Base-by-base conservation (phyloP, 305 asterid genomes). In the Fraxinus nigra region DNA sequence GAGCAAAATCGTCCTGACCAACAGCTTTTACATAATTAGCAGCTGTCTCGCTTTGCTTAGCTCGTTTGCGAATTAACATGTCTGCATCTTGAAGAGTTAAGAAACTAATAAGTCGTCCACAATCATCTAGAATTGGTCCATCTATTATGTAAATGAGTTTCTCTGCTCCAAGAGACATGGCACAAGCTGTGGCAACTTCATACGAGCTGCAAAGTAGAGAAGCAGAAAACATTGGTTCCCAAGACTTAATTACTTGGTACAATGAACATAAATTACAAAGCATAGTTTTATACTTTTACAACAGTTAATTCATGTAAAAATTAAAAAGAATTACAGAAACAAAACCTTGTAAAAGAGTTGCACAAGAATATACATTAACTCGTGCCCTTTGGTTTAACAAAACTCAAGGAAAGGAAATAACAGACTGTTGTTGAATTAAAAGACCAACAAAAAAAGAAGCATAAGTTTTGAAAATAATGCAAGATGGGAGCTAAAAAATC, bases 121-220 rank as follows among this genome's bases (percentile, higher is more conserved):
- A 22, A 72, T 92, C 98, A 79, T 96, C 98, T 40, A 92, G 88
- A 85, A 96, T 93, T 56, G 98, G 99, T 38, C 99, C 99, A 72
- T 96, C 97, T 56, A 96, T 96, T 77, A 96, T 91, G 90, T 98
- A 94, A 63, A 96, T 91, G 83, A 96, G 95, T 86, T 96, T 96
- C 89, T 96, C 98, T 1, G 98, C 98, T 81, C 95, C 97, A 76
- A 96, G 95, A 78, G 99, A 97, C 89, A 93, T 81, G 46, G 98
- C 97, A 76, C 97, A 94, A 78, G 99, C 99, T 37, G 99, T 96
- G 59, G 99, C 99, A 59, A 96, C 99, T 92, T 96, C 99, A 82
- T 94, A 96, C 72, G 98, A 91, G 90, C 99, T 96, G 91, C 90
- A 90, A 84, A 70, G 80, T 33, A 79, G 85, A 83, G 69, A 80